Conservation (phyloP, 768 basidiomycete genomes). For the Pleurotus giganteus region DNA sequence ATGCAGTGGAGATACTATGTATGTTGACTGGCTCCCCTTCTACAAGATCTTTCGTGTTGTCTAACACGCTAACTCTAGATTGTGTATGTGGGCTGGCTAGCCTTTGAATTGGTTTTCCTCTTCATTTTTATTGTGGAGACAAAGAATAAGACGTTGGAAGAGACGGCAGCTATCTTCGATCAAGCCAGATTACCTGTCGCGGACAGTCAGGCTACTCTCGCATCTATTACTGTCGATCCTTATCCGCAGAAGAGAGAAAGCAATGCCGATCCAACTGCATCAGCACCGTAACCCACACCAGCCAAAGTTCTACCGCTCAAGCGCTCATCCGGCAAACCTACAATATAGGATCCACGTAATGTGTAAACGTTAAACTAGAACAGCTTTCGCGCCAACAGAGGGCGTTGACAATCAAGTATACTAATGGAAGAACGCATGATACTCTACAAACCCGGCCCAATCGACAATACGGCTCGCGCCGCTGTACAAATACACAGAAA, state of each 20-base stretch:
- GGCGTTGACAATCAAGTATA: too few relatives aligned
- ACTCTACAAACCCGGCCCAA: neutral
- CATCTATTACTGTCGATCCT: neutral
- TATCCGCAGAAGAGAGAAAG: neutral
- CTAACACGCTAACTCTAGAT: conserved; percentile 30
- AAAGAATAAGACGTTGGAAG: conserved; percentile 70
- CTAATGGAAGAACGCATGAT: neutral
- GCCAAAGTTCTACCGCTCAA: neutral
- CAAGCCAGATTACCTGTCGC: neutral
- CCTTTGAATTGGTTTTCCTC: conserved; percentile 60
- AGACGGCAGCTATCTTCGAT: conserved; percentile 79
- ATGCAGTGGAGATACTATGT: conserved; percentile 80
- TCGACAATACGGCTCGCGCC: neutral
- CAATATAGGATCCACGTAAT: too few relatives aligned
- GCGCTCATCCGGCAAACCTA: too few relatives aligned
- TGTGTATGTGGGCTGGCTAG: conserved; percentile 71
- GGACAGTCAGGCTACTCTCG: neutral
- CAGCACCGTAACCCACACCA: neutral
- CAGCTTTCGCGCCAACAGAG: too few relatives aligned
- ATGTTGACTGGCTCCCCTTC: conserved; percentile 19
- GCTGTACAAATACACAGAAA: conserved; percentile 5
- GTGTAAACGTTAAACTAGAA: too few relatives aligned
- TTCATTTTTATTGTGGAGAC: conserved; percentile 73
- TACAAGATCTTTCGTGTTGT: neutral
- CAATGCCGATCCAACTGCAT: neutral